Evolutionary conservation across 441 rosid genomes (phyloP).

Genomic region (Gossypium aridum): DNA sequence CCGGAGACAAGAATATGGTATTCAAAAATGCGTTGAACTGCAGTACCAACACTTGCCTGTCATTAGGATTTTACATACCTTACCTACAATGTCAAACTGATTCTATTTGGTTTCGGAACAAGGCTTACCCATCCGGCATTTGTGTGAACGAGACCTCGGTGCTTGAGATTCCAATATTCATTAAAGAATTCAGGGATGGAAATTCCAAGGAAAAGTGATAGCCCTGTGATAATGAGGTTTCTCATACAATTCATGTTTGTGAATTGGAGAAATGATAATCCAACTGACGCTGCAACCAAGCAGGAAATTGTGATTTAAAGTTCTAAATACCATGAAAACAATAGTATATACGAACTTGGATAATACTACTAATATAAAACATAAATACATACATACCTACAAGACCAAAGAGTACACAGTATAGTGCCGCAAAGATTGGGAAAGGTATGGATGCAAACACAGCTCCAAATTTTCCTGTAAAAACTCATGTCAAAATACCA

Average conservation of each 20-base stretch:
- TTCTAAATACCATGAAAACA: background rate
- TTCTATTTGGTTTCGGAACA: background rate
- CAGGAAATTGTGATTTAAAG: background rate
- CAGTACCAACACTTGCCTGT: background rate
- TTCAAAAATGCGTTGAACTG: slow-evolving; percentile 61
- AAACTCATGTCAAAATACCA: background rate
- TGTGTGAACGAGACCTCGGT: slow-evolving; percentile 49
- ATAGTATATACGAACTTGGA: background rate
- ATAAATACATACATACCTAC: slow-evolving; percentile 32
- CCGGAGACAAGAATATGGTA: slow-evolving; percentile 58
- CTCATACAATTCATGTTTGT: slow-evolving; percentile 73
- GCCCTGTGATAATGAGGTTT: slow-evolving; percentile 53
- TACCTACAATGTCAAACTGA: background rate
- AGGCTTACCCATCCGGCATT: slow-evolving; percentile 54
- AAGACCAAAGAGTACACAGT: slow-evolving; percentile 59
- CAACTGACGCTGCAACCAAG: slow-evolving; percentile 50
- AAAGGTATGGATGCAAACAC: slow-evolving; percentile 73
- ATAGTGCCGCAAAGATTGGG: slow-evolving; percentile 58
- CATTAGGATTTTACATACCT: background rate
- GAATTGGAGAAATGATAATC: slow-evolving; percentile 70
- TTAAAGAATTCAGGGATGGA: slow-evolving; percentile 57
- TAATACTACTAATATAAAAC: background rate
- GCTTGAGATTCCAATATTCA: slow-evolving; percentile 40
- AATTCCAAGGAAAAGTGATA: slow-evolving; percentile 58
- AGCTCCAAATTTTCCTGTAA: slow-evolving; percentile 73